Base-by-base conservation (phyloP, 345 rosid genomes). In the Noccaea caerulescens region DNA sequence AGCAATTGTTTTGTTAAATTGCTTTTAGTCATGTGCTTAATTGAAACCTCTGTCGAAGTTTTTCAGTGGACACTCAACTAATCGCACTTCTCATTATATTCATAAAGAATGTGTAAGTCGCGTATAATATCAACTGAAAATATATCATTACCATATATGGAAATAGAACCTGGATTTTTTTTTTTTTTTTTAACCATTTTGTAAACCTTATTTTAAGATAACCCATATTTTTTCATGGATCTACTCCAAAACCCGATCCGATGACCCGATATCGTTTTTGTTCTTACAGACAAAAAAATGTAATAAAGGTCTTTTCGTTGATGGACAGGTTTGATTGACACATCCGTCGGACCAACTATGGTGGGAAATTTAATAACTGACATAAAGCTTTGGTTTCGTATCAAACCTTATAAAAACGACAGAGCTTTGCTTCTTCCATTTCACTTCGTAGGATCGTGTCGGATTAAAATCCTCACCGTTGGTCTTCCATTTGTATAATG, bases 261-360 rank as follows among this genome's bases (percentile, higher is more conserved):
- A 14, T 23, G 61, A 49, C 33, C 61, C 55, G 46, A 13, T 27
- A 16, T 59, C 0, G 2, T 18, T n/a, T 34, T 14, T 46, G 9
- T 25, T n/a, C 10, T 11, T 8, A 44, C 6, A 16, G 61, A 27
- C 30, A 53, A 58, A 8, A 14, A 61, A 14, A 46, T 61, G 47
- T 63, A 51, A 49, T 10, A 42, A 63, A 72, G 66, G 75, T 75
- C 75, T 55, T 68, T 44, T 69, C 77, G 76, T 55, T 76, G 84
- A 80, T 73, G 79, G 82, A 81, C 78, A 79, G 84, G 60, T 73
- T 37, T 67, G 84, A 81, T 69, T 75, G 80, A 61, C 79, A 70
- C 8, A 63, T 75, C 79, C 69, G 51, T 54, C 54, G 53, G 69
- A 62, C 74, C 68, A 3, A 60, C 63, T 69, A 68, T 75, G 69